A percentile compares a stretch with the other conserved stretches of the same genome.
phyloP scores from a whole-genome alignment of 2,329 filamentous ascomycete genomes.

The Ophiostoma piceae region DNA sequence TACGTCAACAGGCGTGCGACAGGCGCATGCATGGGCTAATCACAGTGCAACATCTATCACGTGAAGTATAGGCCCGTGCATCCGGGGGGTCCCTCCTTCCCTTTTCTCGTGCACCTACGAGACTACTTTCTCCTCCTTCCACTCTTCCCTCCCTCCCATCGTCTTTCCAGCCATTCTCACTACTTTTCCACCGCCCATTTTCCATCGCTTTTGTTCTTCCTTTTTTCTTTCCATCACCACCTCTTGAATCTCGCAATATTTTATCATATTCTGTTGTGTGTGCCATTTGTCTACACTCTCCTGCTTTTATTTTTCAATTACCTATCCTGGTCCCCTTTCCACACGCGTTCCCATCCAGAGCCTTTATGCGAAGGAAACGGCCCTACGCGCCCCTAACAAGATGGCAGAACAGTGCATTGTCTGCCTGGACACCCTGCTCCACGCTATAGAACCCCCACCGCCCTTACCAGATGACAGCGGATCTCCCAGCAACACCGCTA shows the following conservation, averaged over 20 bases:
- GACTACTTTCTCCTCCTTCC: slow-evolving; percentile 12
- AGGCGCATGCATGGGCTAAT: not conserved
- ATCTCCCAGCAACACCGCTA: not conserved
- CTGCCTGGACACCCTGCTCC: slow-evolving; percentile 56
- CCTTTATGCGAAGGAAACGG: slow-evolving; percentile 27
- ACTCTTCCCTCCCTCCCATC: slow-evolving; percentile 12
- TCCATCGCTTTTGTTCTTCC: slow-evolving; percentile 1
- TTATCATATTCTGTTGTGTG: not conserved
- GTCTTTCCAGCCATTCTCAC: slow-evolving; percentile 24
- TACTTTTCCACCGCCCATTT: not conserved
- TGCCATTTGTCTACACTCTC: not conserved
- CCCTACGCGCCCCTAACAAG: slow-evolving; percentile 22
- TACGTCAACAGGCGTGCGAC: not conserved
- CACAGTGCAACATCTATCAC: slow-evolving; percentile 11
- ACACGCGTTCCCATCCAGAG: not conserved
- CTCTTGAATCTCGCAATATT: not conserved
- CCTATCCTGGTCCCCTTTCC: slow-evolving; percentile 1
- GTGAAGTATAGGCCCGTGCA: slow-evolving; percentile 14
- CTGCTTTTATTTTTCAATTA: not conserved
- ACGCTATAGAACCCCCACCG: slow-evolving; percentile 31
- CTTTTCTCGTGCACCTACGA: slow-evolving; percentile 8
- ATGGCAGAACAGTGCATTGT: slow-evolving; percentile 65
- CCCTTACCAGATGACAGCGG: slow-evolving; percentile 21
- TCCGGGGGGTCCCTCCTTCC: not conserved
- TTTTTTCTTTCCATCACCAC: slow-evolving; percentile 11